phyloP scores from a whole-genome alignment of 2,329 filamentous ascomycete species.

The Diaporthe sp. region DNA sequence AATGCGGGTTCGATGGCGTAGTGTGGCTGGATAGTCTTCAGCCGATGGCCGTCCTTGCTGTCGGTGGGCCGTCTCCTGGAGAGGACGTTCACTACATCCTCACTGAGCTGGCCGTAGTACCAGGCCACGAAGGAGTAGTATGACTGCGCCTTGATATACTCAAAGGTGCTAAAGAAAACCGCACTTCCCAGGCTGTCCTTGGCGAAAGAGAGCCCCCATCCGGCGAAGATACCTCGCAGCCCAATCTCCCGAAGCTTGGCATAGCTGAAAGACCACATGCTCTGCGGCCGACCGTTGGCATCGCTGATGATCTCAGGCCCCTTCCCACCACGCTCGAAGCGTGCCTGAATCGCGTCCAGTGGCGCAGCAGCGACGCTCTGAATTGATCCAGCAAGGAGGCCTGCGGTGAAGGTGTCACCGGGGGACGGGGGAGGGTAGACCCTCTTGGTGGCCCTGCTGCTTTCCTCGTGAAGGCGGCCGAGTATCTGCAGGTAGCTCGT shows the following conservation, averaged over 20 bases:
- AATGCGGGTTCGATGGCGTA: slow-evolving; percentile 83
- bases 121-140: slow-evolving; percentile 80
- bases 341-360: slow-evolving; percentile 80
- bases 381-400: slow-evolving; percentile 76
- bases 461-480: slow-evolving; percentile 75
- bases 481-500: slow-evolving; percentile 82
- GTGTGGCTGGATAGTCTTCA: slow-evolving; percentile 76
- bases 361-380: slow-evolving; percentile 82
- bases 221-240: slow-evolving; percentile 79
- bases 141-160: slow-evolving; percentile 81
- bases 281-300: slow-evolving; percentile 60
- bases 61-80: slow-evolving; percentile 60
- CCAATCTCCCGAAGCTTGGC: slow-evolving; percentile 81
- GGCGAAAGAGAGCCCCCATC: slow-evolving; percentile 76
- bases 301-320: slow-evolving; percentile 55
- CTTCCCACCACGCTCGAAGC: slow-evolving; percentile 67
- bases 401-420: slow-evolving; percentile 76
- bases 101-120: slow-evolving; percentile 74
- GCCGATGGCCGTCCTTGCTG: slow-evolving; percentile 44
- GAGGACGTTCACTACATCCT: slow-evolving; percentile 65
- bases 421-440: slow-evolving; percentile 79
- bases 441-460: slow-evolving; percentile 67
- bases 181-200: slow-evolving; percentile 80
- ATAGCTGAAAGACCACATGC: slow-evolving; percentile 80
- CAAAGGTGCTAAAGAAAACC: slow-evolving; percentile 82